phyloP scores from a whole-genome alignment of 2,329 filamentous ascomycete species.

The Fusarium kyushuense region DNA sequence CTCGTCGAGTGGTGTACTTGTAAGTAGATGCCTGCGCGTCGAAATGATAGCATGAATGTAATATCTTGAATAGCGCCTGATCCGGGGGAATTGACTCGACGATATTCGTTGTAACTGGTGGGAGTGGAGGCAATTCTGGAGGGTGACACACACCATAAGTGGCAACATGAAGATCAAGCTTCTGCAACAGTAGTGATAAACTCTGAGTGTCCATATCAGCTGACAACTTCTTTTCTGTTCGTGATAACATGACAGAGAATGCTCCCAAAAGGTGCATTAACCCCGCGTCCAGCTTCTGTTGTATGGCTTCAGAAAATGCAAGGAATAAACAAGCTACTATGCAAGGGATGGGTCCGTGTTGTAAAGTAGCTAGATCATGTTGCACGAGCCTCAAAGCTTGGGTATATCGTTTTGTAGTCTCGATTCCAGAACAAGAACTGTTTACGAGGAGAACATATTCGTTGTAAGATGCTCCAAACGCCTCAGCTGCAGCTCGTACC shows the following conservation, averaged over 20 bases:
- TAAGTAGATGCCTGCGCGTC: constrained; percentile 18
- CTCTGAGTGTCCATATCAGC: constrained; percentile 3
- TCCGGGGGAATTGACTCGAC: constrained; percentile 15
- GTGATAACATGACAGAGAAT: constrained; percentile 28
- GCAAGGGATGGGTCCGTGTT: constrained; percentile 23
- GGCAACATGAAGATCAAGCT: constrained; percentile 39
- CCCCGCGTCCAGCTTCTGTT: constrained; percentile 21
- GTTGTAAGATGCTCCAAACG: constrained; percentile 34
- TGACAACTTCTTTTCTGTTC: background rate
- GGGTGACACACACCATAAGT: constrained; percentile 27
- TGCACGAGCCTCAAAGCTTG: constrained; percentile 31
- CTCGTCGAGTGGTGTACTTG: constrained; percentile 30
- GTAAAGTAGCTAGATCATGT: constrained; percentile 24
- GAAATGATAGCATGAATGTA: constrained; percentile 37
- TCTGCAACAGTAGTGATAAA: constrained; percentile 27
- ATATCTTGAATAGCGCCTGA: constrained; percentile 1
- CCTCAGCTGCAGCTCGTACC: constrained; percentile 34
- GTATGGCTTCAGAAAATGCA: constrained; percentile 19
- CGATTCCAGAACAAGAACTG: background rate
- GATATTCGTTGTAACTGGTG: background rate
- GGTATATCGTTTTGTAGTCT: constrained; percentile 27
- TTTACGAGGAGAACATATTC: constrained; percentile 28
- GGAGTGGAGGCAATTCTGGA: constrained; percentile 22
- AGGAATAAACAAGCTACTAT: constrained; percentile 40
- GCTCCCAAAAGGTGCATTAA: constrained; percentile 30